A percentile compares a stretch with the other conserved stretches of the same genome.
These are phyloP conservation scores for Incumbomyces lentus DNA, from an alignment of 2,329 filamentous ascomycete genomes.

Conservation along the genomic window DNA sequence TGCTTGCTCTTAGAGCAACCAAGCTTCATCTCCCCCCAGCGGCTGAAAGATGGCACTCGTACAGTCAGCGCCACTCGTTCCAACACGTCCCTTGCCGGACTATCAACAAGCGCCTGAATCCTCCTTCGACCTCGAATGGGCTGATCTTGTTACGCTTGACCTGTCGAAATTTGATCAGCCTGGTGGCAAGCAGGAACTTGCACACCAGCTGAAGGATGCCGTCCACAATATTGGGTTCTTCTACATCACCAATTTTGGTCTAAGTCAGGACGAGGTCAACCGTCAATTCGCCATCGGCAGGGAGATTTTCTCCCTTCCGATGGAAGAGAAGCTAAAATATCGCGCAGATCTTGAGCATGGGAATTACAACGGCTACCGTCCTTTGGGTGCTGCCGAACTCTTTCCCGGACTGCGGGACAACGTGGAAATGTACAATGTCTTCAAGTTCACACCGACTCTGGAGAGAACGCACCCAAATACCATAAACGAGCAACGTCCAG, in stretches of 20 bases:
- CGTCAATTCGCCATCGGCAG: conserved; percentile 50
- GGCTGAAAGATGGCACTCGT: neutral
- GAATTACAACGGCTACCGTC: conserved; percentile 47
- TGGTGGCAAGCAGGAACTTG: conserved; percentile 44
- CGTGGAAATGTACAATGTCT: conserved; percentile 51
- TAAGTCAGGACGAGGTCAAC: conserved; percentile 48
- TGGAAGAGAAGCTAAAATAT: conserved; percentile 51
- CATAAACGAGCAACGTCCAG: conserved; percentile 39
- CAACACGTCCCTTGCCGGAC: neutral
- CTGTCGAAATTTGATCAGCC: conserved; percentile 44
- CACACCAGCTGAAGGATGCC: conserved; percentile 44
- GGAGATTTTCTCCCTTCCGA: conserved; percentile 44
- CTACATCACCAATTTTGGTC: conserved; percentile 51
- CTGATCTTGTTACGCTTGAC: conserved; percentile 24
- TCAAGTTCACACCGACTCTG: conserved; percentile 43
- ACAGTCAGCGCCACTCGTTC: neutral
- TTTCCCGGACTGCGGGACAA: conserved; percentile 36
- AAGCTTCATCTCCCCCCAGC: too few species aligned
- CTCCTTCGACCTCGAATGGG: conserved; percentile 16
- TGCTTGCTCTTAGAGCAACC: too few species aligned
- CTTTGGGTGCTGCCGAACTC: conserved; percentile 30
- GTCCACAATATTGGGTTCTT: conserved; percentile 45
- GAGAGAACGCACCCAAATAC: conserved; percentile 38
- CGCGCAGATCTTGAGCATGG: conserved; percentile 41
- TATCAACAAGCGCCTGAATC: conserved; percentile 1